Base-by-base conservation (phyloP, 352 stramenopile species). In the Halophytophthora batemanensis region DNA sequence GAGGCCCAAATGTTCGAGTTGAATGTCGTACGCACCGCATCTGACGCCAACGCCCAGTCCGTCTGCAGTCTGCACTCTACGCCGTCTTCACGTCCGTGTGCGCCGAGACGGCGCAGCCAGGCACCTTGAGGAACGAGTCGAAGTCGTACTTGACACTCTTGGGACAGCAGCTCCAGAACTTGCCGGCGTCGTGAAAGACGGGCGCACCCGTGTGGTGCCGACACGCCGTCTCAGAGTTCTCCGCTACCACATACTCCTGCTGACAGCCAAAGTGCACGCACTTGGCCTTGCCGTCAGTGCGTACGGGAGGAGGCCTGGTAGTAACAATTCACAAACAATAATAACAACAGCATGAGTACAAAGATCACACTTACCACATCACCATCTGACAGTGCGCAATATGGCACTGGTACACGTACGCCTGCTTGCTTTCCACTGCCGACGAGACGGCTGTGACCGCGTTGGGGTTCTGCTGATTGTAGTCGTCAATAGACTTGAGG, bases 121-220 rank as follows among this genome's bases (percentile, higher is more conserved):
- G 78, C 14, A 98, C 77, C 50, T 94, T 74, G 17, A 97, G 73
- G 64, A 98, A 98, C 46, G 89, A 90, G 28, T 98, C 90, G 69
- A 97, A 98, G 65, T 97, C 89, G 77, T 97, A 97, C 79, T 96
- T 96, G 62, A 96, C 80, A 23, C 73, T 61, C 59, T 96, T 93
- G 14, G 90, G 88, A 58, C 92, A 98, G 75, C 92, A 98, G 54
- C 75, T 91, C 92, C 92, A 98, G 68, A 83, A 96, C 68, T 98
- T 98, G 61, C 84, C 82, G 40, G 84, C 85, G 56, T 98, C 92
- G 59, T 97, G 91, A 69, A 98, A 98, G 33, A 98, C 83, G 1
- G 91, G 91, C 31, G 86, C 74, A 10, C 83, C 84, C 7, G 74
- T 76, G 64, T 98, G 90, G 69, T 97, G 90, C 41, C 55, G 66